phyloP scores from a whole-genome alignment of 1,139 yeast genomes.

The Candida gigantensis region DNA sequence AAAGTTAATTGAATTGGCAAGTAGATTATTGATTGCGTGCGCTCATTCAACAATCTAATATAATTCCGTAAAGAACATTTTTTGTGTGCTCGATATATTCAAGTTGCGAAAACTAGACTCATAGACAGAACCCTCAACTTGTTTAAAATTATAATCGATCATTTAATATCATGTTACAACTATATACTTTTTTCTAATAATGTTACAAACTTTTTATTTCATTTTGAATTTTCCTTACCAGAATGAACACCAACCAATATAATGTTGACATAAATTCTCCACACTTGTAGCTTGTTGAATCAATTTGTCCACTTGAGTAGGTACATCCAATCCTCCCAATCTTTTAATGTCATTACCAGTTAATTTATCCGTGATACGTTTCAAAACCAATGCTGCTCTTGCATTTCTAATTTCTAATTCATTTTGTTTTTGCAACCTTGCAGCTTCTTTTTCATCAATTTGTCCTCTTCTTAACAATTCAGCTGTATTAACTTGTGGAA shows the following conservation, averaged over 20 bases:
- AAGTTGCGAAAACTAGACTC: too few species aligned
- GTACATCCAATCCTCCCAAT: constrained; percentile 69
- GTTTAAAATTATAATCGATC: too few species aligned
- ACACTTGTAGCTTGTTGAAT: constrained; percentile 97
- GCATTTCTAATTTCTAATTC: constrained; percentile 84
- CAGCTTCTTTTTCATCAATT: constrained; percentile 75
- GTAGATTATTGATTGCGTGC: too few species aligned
- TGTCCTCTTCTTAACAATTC: constrained; percentile 73
- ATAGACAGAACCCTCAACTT: too few species aligned
- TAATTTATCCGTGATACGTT: constrained; percentile 86
- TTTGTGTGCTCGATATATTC: too few species aligned
- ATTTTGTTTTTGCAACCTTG: constrained; percentile 67
- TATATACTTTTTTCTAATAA: too few species aligned
- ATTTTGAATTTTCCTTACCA: constrained; percentile 63
- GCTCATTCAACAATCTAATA: too few species aligned
- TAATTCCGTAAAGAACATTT: too few species aligned
- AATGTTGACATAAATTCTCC: constrained; percentile 94
- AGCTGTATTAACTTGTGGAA: constrained; percentile 64
- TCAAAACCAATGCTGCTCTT: constrained; percentile 86
- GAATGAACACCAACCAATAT: constrained; percentile 98
- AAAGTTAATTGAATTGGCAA: too few species aligned
- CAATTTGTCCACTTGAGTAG: constrained; percentile 89
- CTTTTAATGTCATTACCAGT: constrained; percentile 92
- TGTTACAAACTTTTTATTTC: not conserved
- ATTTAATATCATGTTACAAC: too few species aligned